Conservation (phyloP, 2,329 filamentous ascomycete genomes). For the Clonostachys solani region DNA sequence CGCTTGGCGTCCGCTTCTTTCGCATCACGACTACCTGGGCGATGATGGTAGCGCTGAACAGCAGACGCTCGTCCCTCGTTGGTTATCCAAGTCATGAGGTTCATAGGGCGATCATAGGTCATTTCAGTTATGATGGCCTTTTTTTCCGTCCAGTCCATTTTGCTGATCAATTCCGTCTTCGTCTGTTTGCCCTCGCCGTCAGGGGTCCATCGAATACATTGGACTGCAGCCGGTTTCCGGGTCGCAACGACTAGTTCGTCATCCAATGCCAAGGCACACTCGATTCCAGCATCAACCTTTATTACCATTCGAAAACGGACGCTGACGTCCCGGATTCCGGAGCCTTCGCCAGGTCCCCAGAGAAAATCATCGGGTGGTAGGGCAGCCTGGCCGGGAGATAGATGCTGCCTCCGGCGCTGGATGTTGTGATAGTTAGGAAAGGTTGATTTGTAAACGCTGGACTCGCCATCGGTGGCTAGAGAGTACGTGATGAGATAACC, state of each 20-base stretch:
- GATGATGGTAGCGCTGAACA: conserved; percentile 59
- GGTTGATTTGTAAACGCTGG: conserved; percentile 79
- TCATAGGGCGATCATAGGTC: conserved; percentile 95
- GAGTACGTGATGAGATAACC: conserved; percentile 95
- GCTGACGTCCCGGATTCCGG: conserved; percentile 79
- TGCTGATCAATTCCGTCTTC: conserved; percentile 82
- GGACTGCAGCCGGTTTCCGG: conserved; percentile 85
- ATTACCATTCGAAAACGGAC: conserved; percentile 96
- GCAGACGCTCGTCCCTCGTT: conserved; percentile 85
- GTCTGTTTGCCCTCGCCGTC: conserved; percentile 81
- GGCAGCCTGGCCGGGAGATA: conserved; percentile 52
- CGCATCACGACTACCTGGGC: conserved; percentile 26
- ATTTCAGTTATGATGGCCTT: conserved; percentile 76
- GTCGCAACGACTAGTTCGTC: conserved; percentile 92
- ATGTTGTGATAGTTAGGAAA: conserved; percentile 66
- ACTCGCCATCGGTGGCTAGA: conserved; percentile 76
- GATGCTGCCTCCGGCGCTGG: conserved; percentile 57
- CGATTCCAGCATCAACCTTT: conserved; percentile 93
- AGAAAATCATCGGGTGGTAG: conserved; percentile 57
- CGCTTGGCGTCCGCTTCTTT: conserved; percentile 51
- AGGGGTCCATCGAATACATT: conserved; percentile 93
- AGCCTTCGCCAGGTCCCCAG: conserved; percentile 76
- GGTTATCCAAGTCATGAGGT: conserved; percentile 88
- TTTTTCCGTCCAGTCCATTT: conserved; percentile 81
- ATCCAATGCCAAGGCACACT: conserved; percentile 81